Percentiles rank a stretch among this genome's conserved stretches.
These are phyloP conservation scores for Ilyonectria robusta DNA, from an alignment of 2,329 filamentous ascomycete genomes.

Conservation along the genomic window DNA sequence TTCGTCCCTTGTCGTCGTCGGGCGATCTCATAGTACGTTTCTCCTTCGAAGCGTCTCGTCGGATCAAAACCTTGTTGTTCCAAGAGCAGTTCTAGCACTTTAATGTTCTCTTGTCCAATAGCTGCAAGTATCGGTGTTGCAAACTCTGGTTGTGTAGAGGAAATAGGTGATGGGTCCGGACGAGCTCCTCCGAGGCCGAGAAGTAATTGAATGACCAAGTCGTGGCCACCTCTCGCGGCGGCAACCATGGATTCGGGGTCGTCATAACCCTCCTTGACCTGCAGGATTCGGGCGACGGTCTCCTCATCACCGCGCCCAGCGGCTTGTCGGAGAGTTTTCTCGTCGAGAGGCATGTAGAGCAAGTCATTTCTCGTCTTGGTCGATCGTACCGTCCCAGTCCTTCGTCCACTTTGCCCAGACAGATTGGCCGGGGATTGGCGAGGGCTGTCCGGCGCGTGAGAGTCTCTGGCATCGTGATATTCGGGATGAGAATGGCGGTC, in stretches of 20 bases:
- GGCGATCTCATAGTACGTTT: slow-evolving; percentile 90
- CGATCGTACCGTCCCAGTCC: slow-evolving; percentile 69
- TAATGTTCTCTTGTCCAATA: slow-evolving; percentile 89
- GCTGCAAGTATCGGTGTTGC: slow-evolving; percentile 95
- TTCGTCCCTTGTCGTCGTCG: slow-evolving; percentile 85
- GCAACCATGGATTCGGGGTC: slow-evolving; percentile 92
- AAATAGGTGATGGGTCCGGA: slow-evolving; percentile 77
- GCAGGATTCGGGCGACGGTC: slow-evolving; percentile 72
- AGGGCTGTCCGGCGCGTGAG: slow-evolving; percentile 71
- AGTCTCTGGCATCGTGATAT: slow-evolving; percentile 63
- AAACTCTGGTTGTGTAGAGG: slow-evolving; percentile 74
- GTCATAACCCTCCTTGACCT: slow-evolving; percentile 72
- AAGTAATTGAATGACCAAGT: slow-evolving; percentile 85
- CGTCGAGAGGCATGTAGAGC: slow-evolving; percentile 74
- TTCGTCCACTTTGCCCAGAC: slow-evolving; percentile 59
- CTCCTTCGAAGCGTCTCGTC: slow-evolving; percentile 80
- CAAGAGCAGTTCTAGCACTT: slow-evolving; percentile 85
- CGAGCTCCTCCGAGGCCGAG: slow-evolving; percentile 77
- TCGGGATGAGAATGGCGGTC: slow-evolving; percentile 67
- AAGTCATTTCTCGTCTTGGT: slow-evolving; percentile 76
- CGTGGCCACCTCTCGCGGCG: slow-evolving; percentile 92
- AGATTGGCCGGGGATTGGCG: slow-evolving; percentile 67
- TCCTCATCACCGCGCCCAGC: slow-evolving; percentile 74
- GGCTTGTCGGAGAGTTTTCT: slow-evolving; percentile 72
- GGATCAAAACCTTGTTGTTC: slow-evolving; percentile 87